Evolutionary conservation across 2,329 filamentous ascomycete genomes (phyloP).

Genomic region (Dothideomycetes sp.): DNA sequence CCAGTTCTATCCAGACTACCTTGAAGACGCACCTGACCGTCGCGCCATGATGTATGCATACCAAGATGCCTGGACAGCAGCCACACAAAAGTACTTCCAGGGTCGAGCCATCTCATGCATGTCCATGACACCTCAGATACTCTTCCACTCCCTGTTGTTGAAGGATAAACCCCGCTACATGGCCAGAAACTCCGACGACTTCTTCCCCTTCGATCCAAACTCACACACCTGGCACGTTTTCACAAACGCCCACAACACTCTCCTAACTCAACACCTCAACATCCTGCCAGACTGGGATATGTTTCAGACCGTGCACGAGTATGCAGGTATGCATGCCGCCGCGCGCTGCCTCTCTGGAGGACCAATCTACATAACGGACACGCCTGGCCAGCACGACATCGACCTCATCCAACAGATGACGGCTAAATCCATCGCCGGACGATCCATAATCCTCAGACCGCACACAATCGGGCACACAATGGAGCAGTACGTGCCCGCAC

Average conservation of each 20-base stretch:
- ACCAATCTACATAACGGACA: conserved; percentile 81
- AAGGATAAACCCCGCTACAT: conserved; percentile 56
- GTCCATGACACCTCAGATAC: conserved; percentile 71
- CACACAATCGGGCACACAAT: conserved; percentile 59
- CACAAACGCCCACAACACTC: conserved; percentile 71
- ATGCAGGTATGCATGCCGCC: conserved; percentile 71
- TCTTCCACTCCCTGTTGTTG: conserved; percentile 70
- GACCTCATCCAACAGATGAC: conserved; percentile 66
- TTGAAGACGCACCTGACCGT: conserved; percentile 54
- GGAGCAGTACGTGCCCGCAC: conserved; percentile 47
- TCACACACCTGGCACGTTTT: conserved; percentile 91
- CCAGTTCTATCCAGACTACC: conserved; percentile 80
- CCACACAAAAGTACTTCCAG: conserved; percentile 61
- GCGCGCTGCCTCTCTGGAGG: conserved; percentile 78
- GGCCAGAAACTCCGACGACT: conserved; percentile 75
- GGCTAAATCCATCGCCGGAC: conserved; percentile 51
- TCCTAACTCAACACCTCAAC: conserved; percentile 70
- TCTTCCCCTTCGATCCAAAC: conserved; percentile 64
- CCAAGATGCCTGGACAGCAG: conserved; percentile 68
- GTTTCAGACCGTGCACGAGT: conserved; percentile 53
- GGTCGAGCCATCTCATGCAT: conserved; percentile 76
- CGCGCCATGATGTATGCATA: conserved; percentile 59
- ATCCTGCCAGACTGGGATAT: conserved; percentile 68
- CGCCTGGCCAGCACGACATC: conserved; percentile 64
- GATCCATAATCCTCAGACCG: conserved; percentile 66